Evolutionary conservation across 192 early-diverging fungal genomes (phyloP), one percentile per base, ranked within the genome.

Genomic region (Dispira parvispora): DNA sequence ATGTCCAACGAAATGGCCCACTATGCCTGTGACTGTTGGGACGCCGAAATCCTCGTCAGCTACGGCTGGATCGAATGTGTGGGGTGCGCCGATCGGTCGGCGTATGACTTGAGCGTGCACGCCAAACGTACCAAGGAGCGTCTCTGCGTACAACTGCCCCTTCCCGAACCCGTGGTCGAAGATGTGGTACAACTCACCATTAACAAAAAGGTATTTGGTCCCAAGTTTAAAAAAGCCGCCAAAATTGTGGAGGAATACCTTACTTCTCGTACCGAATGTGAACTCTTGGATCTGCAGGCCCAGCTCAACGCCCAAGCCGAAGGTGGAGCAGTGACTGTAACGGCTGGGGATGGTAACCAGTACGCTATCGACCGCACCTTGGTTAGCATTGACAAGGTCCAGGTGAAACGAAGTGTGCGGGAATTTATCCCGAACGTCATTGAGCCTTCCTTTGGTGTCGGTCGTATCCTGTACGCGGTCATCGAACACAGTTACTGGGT

Each of bases 1-100:
- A 92, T 99, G 88, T 71, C 78, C 46, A 99, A 99, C 78, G 96
- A 99, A 78, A 98, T 99, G 94, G 96, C 96, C 20, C 96, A 99
- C 79, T 99, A 99, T 69, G 94, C 96, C 13, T 87, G 85, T 73
- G 94, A 92, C 74, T 90, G 88, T 78, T 99, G 94, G 94, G 96
- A 99, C 73, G 94, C 96, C 46, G 96, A 99, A 74, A 98, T 98
- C 69, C 73, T 86, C 65, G 90, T 77, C 65, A 87, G 84, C 62
- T 90, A 91, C 71, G 96, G 96, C 56, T 99, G 96, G 96, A 92
- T 96, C 73, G 96, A 99, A 75, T 95, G 92, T 67, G 96, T 99
- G 61, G 96, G 96, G 61, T 99, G 96, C 72, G 96, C 96, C 52
- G 96, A 99, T 68, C 90, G 96, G 47, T 95, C 92, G 9, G 96